Evolutionary conservation across 2,329 filamentous ascomycete species (phyloP), one percentile per base, ranked within the genome.

Genomic region (Arthrobotrys conoides): DNA sequence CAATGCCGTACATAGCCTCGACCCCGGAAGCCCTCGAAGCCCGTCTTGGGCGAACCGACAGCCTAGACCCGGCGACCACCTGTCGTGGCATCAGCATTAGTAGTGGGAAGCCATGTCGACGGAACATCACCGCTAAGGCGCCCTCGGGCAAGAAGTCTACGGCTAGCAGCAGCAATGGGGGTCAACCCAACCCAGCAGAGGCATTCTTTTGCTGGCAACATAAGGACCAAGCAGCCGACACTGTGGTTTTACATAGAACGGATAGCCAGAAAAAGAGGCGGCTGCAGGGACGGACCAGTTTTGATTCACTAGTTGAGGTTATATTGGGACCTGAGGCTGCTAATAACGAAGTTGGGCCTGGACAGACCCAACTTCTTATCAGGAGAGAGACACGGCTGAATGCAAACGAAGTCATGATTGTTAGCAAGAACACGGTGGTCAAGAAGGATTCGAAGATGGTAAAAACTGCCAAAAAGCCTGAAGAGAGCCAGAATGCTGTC

Each of bases 201-300:
- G 87, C 85, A n/a, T 88, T 91, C 63, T 97, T 94, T 85, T 98
- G 95, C 87, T 97, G 93, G 92, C 94, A 97, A 84, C 96, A 99
- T 86, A 94, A 93, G 83, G 93, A 96, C 72, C 96, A 99, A 84
- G 93, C 93, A 71, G 83, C 83, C 18, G 87, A 85, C 78, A 86
- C 87, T 1, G 86, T 86, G 0, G 86, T 86, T 3, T 84, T 84
- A 49, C 80, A 67, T 69, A 82, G 82, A 82, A 73, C 84, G 83
- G 49, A 83, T 73, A 83, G 77, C 67, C 82, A 82, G 49, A 85
- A 85, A 30, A 83, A 86, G 18, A 86, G 88, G 3, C 87, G 89
- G 5, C 84, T 91, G 68, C 88, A 90, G 81, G 87, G 89, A 72
- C 87, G 92, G 65, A 91, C 90, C 38, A 97, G 94, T 82, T 88